Base-by-base conservation (phyloP, 108 stramenopile genomes). In the Cyclotella distinguenda region DNA sequence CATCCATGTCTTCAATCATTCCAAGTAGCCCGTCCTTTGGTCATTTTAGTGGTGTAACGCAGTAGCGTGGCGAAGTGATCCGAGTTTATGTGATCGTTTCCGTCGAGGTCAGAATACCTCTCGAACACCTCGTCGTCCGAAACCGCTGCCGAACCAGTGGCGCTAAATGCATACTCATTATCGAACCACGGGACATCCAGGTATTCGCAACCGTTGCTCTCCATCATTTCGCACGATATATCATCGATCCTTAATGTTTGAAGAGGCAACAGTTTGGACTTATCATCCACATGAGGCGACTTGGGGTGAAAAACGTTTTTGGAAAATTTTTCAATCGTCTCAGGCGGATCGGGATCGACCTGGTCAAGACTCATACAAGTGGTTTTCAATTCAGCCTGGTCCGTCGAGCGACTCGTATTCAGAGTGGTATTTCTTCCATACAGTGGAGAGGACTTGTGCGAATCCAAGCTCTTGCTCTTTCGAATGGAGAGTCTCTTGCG, bases 121-220 rank as follows among this genome's bases (percentile, higher is more conserved):
- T 70, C 69, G 13, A 70, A 38, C 1, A 70, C 42, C 4, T 62
- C 60, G 18, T 52, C 62, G 9, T 47, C 70, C 16, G 70, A 58
- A 9, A 64, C 18, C 1, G 22, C 47, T 2, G 45, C 34, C 12
- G 63, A 64, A n/a, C 38, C 48, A 3, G 60, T 40, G 30, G 60
- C 45, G 53, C 62, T 72, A n/a, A 62, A 72, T 12, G 27, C 62
- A 38, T 35, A 27, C 16, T 71, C 70, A 27, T 63, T 62, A 15
- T 35, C 46, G n/a, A 36, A 35, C 70, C 70, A 71, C 27, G 61
- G 61, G 0, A 30, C 19, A 39, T 51, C 63, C 3, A 38, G 19
- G 28, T 43, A 27, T 8, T 51, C 38, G 23, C 34, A 21, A 11
- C 25, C 32, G 33, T 6, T 48, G 46, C 31, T 62, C 22, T 62